Conservation (phyloP, 2,329 filamentous ascomycete genomes). For the Aspergillus tanneri region DNA sequence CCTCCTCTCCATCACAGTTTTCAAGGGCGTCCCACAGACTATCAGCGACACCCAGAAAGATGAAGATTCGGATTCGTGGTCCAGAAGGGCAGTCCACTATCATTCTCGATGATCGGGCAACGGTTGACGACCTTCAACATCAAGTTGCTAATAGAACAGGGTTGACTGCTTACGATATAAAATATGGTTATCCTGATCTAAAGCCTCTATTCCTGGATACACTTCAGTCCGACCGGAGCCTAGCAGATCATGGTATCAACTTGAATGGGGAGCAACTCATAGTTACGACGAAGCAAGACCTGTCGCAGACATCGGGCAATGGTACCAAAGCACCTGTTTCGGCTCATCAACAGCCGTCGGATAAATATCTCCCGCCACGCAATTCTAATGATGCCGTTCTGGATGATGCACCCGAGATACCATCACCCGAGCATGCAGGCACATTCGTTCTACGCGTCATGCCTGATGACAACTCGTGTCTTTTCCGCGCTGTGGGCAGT, state of each 20-base stretch:
- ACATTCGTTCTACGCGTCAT: conserved; percentile 79
- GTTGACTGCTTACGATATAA: conserved; percentile 68
- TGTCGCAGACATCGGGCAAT: conserved; percentile 10
- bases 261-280: conserved; percentile 69
- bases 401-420: conserved; percentile 62
- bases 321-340: conserved; percentile 13
- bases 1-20: background rate
- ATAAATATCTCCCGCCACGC: too few relatives aligned
- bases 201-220: conserved; percentile 63
- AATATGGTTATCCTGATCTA: conserved; percentile 76
- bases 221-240: conserved; percentile 50
- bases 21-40: background rate
- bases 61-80: conserved; percentile 73
- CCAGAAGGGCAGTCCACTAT: conserved; percentile 71
- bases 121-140: conserved; percentile 41
- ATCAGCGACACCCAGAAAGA: conserved; percentile 45
- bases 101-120: conserved; percentile 65
- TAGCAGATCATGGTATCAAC: conserved; percentile 59
- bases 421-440: conserved; percentile 56
- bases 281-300: conserved; percentile 51
- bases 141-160: conserved; percentile 60
- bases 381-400: too few relatives aligned
- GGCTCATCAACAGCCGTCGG: conserved; percentile 12
- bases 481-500: conserved; percentile 85
- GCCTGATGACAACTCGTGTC: conserved; percentile 94